These are phyloP conservation scores for Fusarium nelsonii DNA, from an alignment of 2,329 filamentous ascomycete genomes.

Conservation along the genomic window DNA sequence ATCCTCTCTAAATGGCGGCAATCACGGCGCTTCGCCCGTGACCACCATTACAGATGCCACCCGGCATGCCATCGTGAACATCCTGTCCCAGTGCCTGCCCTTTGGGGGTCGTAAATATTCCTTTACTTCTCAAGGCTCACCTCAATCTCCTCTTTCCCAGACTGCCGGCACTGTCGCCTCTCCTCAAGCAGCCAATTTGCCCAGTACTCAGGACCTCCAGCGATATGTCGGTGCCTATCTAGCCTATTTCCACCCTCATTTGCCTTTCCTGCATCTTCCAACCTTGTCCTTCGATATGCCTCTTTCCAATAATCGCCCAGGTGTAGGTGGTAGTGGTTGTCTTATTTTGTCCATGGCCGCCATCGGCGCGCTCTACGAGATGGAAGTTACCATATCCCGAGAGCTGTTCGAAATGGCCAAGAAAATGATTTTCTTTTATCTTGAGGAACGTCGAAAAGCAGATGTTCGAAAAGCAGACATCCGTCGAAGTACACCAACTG, in stretches of 20 bases:
- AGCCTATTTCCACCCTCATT: slow-evolving; percentile 90
- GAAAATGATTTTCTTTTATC: slow-evolving; percentile 92
- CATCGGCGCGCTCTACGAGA: slow-evolving; percentile 86
- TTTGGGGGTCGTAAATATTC: slow-evolving; percentile 74
- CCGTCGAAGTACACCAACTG: slow-evolving; percentile 64
- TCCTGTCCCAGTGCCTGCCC: slow-evolving; percentile 67
- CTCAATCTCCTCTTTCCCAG: slow-evolving; percentile 65
- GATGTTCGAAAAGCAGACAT: slow-evolving; percentile 77
- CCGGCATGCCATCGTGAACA: slow-evolving; percentile 70
- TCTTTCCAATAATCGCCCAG: slow-evolving; percentile 71
- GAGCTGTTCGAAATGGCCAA: slow-evolving; percentile 93
- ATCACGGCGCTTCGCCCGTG: slow-evolving; percentile 68
- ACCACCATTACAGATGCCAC: slow-evolving; percentile 75
- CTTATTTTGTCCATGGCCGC: slow-evolving; percentile 85
- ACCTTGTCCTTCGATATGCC: slow-evolving; percentile 91
- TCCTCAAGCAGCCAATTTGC: slow-evolving; percentile 71
- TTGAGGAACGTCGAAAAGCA: slow-evolving; percentile 89
- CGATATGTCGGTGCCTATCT: slow-evolving; percentile 92
- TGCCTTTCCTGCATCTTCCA: slow-evolving; percentile 93
- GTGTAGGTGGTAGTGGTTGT: slow-evolving; percentile 84
- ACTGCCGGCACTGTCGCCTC: slow-evolving; percentile 62
- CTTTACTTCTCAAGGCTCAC: slow-evolving; percentile 67
- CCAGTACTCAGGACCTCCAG: slow-evolving; percentile 86
- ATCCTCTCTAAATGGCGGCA: slow-evolving; percentile 76
- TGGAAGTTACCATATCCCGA: slow-evolving; percentile 81